These are phyloP conservation scores for Penicillium angulare DNA, from an alignment of 495 filamentous ascomycete species.

Conservation along the genomic window DNA sequence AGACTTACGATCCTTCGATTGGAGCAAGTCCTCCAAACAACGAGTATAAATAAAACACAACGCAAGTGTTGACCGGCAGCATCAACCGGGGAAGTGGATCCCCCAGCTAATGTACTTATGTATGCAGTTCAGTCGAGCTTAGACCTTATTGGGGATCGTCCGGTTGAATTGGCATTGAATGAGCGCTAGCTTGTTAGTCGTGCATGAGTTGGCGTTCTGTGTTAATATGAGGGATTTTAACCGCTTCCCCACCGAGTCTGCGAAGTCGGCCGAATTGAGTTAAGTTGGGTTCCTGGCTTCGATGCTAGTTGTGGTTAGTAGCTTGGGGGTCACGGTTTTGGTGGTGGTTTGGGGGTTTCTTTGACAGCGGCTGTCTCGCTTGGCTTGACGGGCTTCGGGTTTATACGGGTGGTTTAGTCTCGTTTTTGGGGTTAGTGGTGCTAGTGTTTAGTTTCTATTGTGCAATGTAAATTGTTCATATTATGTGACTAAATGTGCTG, in stretches of 20 bases:
- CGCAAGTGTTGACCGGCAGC: conserved; percentile 21
- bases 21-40: neutral
- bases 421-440: too few relatives aligned
- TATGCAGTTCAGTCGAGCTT: neutral
- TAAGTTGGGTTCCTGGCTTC: neutral
- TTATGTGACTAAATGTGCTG: too few relatives aligned
- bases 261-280: conserved; percentile 10
- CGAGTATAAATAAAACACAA: neutral
- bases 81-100: conserved; percentile 29
- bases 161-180: conserved; percentile 4
- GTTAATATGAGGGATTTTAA: conserved; percentile 24
- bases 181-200: neutral
- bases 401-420: neutral
- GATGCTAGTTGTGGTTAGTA: neutral
- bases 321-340: neutral
- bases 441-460: too few relatives aligned
- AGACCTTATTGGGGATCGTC: conserved; percentile 1
- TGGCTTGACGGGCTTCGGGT: conserved; percentile 6
- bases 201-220: conserved; percentile 2
- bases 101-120: neutral
- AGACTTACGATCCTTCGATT: neutral
- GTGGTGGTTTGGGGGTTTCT: too few relatives aligned
- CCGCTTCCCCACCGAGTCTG: conserved; percentile 7
- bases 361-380: conserved; percentile 17
- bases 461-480: too few relatives aligned